A percentile compares a stretch with the other conserved stretches of the same genome.
phyloP scores from a whole-genome alignment of 108 stramenopile genomes.

The Craspedostauros australis region DNA sequence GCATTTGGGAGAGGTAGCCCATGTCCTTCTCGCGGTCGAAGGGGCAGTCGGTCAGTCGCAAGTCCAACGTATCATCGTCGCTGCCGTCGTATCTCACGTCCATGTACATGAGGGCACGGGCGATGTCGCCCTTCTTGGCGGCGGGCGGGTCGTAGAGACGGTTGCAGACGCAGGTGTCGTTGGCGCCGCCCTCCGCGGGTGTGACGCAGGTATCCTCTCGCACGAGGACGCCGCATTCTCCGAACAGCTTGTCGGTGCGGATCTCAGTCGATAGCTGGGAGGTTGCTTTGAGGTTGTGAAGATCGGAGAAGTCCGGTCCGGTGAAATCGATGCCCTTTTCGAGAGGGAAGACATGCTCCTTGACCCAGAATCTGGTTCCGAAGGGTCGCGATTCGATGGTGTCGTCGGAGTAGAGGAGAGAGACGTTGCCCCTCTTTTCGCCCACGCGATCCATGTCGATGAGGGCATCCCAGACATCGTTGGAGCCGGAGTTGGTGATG shows the following conservation, averaged over 20 bases:
- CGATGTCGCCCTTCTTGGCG: conserved; percentile 62
- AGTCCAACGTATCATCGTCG: conserved; percentile 23
- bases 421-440: conserved; percentile 13
- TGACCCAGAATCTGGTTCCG: conserved; percentile 53
- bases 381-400: conserved; percentile 16
- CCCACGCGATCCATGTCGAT: conserved; percentile 35
- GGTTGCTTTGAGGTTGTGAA: conserved; percentile 48
- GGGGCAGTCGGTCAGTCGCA: conserved; percentile 39
- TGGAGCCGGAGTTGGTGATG: neutral
- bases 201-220: conserved; percentile 8
- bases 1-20: conserved; percentile 57
- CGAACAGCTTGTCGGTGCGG: conserved; percentile 40
- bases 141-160: conserved; percentile 33
- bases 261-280: conserved; percentile 50
- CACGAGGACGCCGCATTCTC: conserved; percentile 26
- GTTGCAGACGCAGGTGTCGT: conserved; percentile 14
- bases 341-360: conserved; percentile 54
- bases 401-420: conserved; percentile 20
- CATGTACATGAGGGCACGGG: conserved; percentile 80
- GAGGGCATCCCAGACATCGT: conserved; percentile 56
- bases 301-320: conserved; percentile 45
- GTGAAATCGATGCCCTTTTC: conserved; percentile 24
- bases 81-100: conserved; percentile 51
- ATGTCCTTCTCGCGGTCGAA: conserved; percentile 21
- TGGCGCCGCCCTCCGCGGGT: conserved; percentile 37